Conservation (phyloP, 2,329 filamentous ascomycete genomes). For the Verticillium klebahnii region DNA sequence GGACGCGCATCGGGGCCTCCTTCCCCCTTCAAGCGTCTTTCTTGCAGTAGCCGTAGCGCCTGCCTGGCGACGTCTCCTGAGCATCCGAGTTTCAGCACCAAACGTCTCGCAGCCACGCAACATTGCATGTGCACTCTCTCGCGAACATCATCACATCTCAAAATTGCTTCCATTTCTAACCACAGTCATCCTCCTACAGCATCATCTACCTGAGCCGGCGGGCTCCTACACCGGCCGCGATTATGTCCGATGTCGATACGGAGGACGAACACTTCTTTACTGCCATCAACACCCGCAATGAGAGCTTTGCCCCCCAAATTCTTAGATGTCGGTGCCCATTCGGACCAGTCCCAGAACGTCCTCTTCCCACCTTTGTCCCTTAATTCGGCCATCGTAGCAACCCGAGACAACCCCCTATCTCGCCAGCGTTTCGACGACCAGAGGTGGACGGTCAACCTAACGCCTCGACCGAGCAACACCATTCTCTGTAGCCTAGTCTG, state of each 20-base stretch:
- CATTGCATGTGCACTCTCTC: background rate
- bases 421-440: background rate
- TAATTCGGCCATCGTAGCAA: background rate
- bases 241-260: background rate
- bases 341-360: background rate
- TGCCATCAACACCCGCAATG: background rate
- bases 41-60: background rate
- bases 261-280: background rate
- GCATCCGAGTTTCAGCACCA: background rate
- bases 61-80: background rate
- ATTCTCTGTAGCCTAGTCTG: constrained; percentile 8
- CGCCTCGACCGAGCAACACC: constrained; percentile 3
- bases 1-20: background rate
- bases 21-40: background rate
- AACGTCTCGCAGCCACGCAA: background rate
- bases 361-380: constrained; percentile 1
- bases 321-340: background rate
- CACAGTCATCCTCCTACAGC: background rate
- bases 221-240: background rate
- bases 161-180: background rate
- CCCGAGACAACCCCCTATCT: background rate
- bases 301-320: background rate
- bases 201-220: background rate
- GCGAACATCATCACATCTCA: background rate
- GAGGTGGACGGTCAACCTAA: background rate